Evolutionary conservation across 305 asterid genomes (phyloP).

Genomic region (Fraxinus velutina): DNA sequence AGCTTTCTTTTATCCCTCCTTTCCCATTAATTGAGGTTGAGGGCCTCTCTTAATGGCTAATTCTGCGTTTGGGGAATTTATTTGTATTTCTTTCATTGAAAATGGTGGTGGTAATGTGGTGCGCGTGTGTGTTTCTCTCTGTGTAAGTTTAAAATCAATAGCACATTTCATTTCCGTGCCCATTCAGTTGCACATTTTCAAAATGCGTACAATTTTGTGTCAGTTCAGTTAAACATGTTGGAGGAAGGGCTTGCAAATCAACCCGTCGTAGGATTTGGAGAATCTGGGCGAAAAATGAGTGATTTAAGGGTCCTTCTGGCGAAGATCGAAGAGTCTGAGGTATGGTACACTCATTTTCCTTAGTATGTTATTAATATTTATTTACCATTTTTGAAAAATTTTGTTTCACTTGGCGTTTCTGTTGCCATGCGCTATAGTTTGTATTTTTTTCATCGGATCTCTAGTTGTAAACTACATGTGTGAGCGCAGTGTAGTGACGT

Average conservation of each 20-base stretch:
- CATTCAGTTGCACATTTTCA: slow-evolving; percentile 23
- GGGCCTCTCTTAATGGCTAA: not conserved
- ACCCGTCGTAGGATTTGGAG: slow-evolving; percentile 96
- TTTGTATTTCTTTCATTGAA: slow-evolving; percentile 16
- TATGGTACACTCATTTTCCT: slow-evolving; percentile 27
- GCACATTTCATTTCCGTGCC: slow-evolving; percentile 4
- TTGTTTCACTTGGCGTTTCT: not conserved
- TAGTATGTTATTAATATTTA: slow-evolving; percentile 5
- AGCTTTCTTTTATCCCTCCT: slow-evolving; percentile 15
- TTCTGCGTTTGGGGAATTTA: slow-evolving; percentile 14
- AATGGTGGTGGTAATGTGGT: not conserved
- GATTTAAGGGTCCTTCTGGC: slow-evolving; percentile 86
- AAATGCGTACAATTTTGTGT: slow-evolving; percentile 51
- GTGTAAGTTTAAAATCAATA: slow-evolving; percentile 13
- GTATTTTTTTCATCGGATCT: slow-evolving; percentile 7
- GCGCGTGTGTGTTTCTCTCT: not conserved
- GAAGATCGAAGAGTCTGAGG: slow-evolving; percentile 98
- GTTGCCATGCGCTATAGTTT: slow-evolving; percentile 1
- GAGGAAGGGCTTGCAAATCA: slow-evolving; percentile 95
- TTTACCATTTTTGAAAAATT: slow-evolving; percentile 5
- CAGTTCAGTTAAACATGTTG: slow-evolving; percentile 95
- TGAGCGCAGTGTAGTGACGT: not conserved
- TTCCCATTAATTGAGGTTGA: slow-evolving; percentile 15
- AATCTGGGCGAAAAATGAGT: slow-evolving; percentile 81
- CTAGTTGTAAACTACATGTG: slow-evolving; percentile 15